These are phyloP conservation scores for Verticillium alfalfae DNA, from an alignment of 2,329 filamentous ascomycete genomes.

Conservation along the genomic window DNA sequence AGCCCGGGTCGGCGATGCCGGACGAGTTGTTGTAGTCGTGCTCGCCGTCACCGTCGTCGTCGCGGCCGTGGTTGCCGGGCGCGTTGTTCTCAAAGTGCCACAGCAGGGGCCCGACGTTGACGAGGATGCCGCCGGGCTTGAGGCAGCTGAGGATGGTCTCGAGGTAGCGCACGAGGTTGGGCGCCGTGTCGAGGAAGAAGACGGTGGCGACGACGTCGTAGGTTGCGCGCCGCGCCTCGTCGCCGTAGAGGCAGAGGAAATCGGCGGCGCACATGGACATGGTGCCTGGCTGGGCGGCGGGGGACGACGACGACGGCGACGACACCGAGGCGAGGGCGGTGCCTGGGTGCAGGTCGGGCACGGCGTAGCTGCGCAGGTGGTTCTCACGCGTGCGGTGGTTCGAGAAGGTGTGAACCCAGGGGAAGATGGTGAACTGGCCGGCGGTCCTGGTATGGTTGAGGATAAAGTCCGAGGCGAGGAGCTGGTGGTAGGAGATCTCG, in stretches of 20 bases:
- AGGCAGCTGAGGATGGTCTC: conserved; percentile 77
- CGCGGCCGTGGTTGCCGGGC: conserved; percentile 49
- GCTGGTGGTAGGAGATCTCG: conserved; percentile 93
- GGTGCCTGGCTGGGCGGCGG: conserved; percentile 37
- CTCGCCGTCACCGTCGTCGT: conserved; percentile 44
- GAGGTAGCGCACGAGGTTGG: conserved; percentile 86
- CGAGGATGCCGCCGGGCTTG: conserved; percentile 69
- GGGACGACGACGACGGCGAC: background rate
- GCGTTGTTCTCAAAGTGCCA: conserved; percentile 90
- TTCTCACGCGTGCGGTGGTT: conserved; percentile 71
- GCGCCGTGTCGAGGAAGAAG: conserved; percentile 96
- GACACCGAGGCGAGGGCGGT: conserved; percentile 36
- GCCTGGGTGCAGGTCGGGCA: conserved; percentile 78
- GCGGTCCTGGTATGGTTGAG: conserved; percentile 60
- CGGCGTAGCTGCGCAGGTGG: conserved; percentile 66
- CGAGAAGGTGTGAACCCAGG: conserved; percentile 83
- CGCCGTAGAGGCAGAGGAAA: conserved; percentile 80
- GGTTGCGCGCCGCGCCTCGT: conserved; percentile 49
- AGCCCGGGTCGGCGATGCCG: conserved; percentile 84
- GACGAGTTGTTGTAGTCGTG: conserved; percentile 42
- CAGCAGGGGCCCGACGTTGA: conserved; percentile 85
- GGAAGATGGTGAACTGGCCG: conserved; percentile 68
- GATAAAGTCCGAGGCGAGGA: conserved; percentile 77
- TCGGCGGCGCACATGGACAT: conserved; percentile 95
- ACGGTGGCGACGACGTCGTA: conserved; percentile 86